A percentile compares a stretch with the other conserved stretches of the same genome.
phyloP scores from a whole-genome alignment of 192 early-diverging fungal genomes.

The Radiomyces spectabilis region DNA sequence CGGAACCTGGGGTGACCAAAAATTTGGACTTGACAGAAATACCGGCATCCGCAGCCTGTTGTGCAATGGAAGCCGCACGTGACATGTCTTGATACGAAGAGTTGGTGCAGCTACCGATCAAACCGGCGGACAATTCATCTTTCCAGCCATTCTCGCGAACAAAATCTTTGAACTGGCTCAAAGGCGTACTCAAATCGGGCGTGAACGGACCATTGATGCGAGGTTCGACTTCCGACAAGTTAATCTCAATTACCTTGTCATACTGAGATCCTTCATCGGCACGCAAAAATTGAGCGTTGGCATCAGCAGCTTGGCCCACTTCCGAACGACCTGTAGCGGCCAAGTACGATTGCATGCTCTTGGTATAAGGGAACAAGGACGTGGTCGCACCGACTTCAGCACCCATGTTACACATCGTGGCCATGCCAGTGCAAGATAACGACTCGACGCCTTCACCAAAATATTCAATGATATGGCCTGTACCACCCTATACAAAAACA shows the following conservation, averaged over 20 bases:
- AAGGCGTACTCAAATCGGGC: constrained; percentile 89
- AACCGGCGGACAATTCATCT: constrained; percentile 74
- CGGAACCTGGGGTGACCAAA: constrained; percentile 93
- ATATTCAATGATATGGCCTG: constrained; percentile 95
- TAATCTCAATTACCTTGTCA: constrained; percentile 92
- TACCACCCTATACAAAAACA: constrained; percentile 71
- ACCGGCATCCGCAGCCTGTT: constrained; percentile 79
- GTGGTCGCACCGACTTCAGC: constrained; percentile 98
- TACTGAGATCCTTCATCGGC: constrained; percentile 73
- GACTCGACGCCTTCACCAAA: constrained; percentile 88
- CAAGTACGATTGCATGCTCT: constrained; percentile 83
- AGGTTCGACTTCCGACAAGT: constrained; percentile 85
- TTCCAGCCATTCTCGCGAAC: constrained; percentile 82
- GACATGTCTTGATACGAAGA: constrained; percentile 96
- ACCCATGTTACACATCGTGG: constrained; percentile 99
- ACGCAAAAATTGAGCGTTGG: constrained; percentile 51
- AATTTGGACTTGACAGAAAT: constrained; percentile 71
- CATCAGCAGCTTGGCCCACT: constrained; percentile 69
- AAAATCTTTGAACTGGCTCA: constrained; percentile 75
- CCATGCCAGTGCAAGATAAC: constrained; percentile 97
- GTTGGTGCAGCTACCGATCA: constrained; percentile 98
- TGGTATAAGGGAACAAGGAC: constrained; percentile 90
- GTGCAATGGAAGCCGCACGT: constrained; percentile 81
- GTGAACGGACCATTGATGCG: constrained; percentile 99
- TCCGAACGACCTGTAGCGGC: constrained; percentile 69